A percentile compares a stretch with the other conserved stretches of the same genome.
phyloP scores from a whole-genome alignment of 768 basidiomycete genomes.

The Boletus rubescentipes region DNA sequence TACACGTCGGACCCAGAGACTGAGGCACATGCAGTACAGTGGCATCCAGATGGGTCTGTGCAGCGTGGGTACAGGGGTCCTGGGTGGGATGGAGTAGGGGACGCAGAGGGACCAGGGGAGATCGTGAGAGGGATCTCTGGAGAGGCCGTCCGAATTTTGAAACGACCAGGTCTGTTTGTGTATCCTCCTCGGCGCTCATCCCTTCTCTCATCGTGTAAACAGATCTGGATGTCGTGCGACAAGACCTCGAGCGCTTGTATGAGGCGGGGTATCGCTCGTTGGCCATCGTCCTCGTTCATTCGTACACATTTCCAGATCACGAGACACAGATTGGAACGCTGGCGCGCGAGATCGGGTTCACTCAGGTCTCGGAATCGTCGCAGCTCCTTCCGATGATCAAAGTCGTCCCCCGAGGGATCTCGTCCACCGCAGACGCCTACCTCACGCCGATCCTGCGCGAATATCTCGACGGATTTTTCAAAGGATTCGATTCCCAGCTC shows the following conservation, averaged over 20 bases:
- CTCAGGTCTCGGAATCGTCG: slow-evolving; percentile 85
- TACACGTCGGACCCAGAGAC: slow-evolving; percentile 88
- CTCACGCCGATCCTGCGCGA: slow-evolving; percentile 83
- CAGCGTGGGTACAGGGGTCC: slow-evolving; percentile 68
- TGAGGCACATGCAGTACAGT: slow-evolving; percentile 73
- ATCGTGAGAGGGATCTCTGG: slow-evolving; percentile 83
- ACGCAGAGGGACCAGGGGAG: slow-evolving; percentile 78
- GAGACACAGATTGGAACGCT: slow-evolving; percentile 70
- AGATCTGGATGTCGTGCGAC: slow-evolving; percentile 55
- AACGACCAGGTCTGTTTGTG: slow-evolving; percentile 51
- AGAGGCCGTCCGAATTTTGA: slow-evolving; percentile 84
- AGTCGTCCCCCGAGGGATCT: slow-evolving; percentile 90
- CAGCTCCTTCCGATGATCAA: slow-evolving; percentile 93
- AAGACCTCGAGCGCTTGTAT: slow-evolving; percentile 69
- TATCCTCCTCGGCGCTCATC: neutral
- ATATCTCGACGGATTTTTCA: slow-evolving; percentile 91
- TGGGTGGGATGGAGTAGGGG: slow-evolving; percentile 69
- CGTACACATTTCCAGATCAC: slow-evolving; percentile 89
- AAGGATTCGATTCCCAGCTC: slow-evolving; percentile 78
- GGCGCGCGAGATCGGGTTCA: slow-evolving; percentile 82
- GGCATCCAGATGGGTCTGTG: slow-evolving; percentile 69
- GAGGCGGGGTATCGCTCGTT: slow-evolving; percentile 83
- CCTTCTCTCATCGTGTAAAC: neutral
- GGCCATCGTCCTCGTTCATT: slow-evolving; percentile 88
- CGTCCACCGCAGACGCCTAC: slow-evolving; percentile 93